Evolutionary conservation across 345 rosid genomes (phyloP), one percentile per base, ranked within the genome.

Genomic region (Dipteronia dyeriana): DNA sequence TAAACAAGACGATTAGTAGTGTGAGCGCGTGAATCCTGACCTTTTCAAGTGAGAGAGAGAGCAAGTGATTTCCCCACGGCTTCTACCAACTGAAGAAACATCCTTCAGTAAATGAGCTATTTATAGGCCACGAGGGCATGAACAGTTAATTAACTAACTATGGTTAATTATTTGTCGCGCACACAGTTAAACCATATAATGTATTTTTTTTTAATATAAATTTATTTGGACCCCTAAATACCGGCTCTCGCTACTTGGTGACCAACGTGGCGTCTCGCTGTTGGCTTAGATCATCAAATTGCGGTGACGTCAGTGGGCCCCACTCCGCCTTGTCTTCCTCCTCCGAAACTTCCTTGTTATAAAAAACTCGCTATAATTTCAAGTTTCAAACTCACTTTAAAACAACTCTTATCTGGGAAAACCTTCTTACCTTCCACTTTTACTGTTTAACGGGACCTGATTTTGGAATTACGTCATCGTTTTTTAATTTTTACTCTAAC

Each of bases 101-200:
- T 2, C 6, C n/a, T 0, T 26, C 26, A n/a, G 73, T 41, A 7
- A 29, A 31, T 29, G 45, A 9, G 17, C 7, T 25, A 61, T 63
- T 49, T 74, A 74, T n/a, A 3, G 47, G 8, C 1, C 3, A 2
- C 9, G 9, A 0, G 9, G 16, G 7, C 0, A 20, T 17, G 38
- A 16, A 4, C 0, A 12, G 38, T 38, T 25, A 9, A 19, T n/a
- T 12, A 34, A 20, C 10, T 75, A 75, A 75, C 77, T 20, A 65
- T 49, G 34, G 78, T 75, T 75, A 75, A 65, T 65, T 26, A 9
- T 29, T 75, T n/a, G 31, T 69, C 45, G 16, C 63, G 71, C 71
- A 65, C 70, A 31, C 47, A 26, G 47, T 74, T 63, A 74, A 74
- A 45, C n/a, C 13, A 11, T 2, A 23, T 5, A 5, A 41, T n/a